Conservation (phyloP, 768 basidiomycete species). For the Chalciporus pseudorubinellus region DNA sequence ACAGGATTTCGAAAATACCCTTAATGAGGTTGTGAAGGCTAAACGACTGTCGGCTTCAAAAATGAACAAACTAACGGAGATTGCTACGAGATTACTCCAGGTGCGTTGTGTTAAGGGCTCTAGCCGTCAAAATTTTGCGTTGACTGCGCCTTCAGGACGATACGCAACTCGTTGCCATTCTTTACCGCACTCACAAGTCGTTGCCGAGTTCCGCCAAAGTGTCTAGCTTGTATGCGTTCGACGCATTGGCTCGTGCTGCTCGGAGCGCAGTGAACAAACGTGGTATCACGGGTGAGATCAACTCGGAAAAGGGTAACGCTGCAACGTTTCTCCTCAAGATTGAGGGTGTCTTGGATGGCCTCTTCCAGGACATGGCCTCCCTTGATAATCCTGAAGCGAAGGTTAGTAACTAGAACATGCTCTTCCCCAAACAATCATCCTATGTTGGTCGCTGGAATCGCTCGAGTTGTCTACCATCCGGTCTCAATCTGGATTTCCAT, state of each 20-base stretch:
- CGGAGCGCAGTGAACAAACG: slow-evolving; percentile 65
- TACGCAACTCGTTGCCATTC: slow-evolving; percentile 80
- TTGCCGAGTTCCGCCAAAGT: slow-evolving; percentile 69
- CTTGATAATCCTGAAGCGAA: slow-evolving; percentile 69
- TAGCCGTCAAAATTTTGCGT: not conserved
- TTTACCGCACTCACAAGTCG: slow-evolving; percentile 87
- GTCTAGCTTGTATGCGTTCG: slow-evolving; percentile 89
- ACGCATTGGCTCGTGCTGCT: slow-evolving; percentile 87
- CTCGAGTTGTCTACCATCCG: slow-evolving; percentile 8
- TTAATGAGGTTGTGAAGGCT: slow-evolving; percentile 79
- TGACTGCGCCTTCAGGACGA: slow-evolving; percentile 55
- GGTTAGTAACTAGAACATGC: slow-evolving; percentile 57
- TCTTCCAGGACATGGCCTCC: slow-evolving; percentile 81
- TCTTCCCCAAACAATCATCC: slow-evolving; percentile 1
- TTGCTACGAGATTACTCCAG: slow-evolving; percentile 74
- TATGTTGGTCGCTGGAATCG: slow-evolving; percentile 6
- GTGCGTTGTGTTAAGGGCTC: slow-evolving; percentile 41
- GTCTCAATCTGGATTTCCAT: slow-evolving; percentile 1
- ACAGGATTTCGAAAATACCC: slow-evolving; percentile 76
- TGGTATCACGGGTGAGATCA: slow-evolving; percentile 52
- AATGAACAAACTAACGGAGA: slow-evolving; percentile 73
- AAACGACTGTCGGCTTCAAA: slow-evolving; percentile 87
- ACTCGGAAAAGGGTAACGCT: slow-evolving; percentile 60
- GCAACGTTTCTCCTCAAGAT: slow-evolving; percentile 87
- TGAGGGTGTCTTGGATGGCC: slow-evolving; percentile 85